These are phyloP conservation scores for Daldinia childiae DNA, from an alignment of 495 filamentous ascomycete genomes.

Conservation along the genomic window DNA sequence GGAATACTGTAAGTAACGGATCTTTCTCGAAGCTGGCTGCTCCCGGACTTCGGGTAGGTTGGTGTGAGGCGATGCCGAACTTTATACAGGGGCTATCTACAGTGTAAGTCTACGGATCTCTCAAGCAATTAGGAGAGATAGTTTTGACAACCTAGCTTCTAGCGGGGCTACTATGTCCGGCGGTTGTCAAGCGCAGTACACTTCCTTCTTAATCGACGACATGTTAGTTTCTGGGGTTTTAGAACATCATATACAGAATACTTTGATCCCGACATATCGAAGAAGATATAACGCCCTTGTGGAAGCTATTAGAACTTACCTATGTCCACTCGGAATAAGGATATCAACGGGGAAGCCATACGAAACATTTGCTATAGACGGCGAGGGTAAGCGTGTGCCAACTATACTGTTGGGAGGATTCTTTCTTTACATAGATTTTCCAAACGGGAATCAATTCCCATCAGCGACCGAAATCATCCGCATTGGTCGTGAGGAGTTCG, in stretches of 20 bases:
- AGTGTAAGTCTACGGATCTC: constrained; percentile 57
- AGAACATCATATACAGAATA: constrained; percentile 51
- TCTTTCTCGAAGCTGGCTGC: constrained; percentile 80
- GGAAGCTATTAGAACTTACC: constrained; percentile 62
- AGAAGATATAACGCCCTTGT: constrained; percentile 64
- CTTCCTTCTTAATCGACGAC: constrained; percentile 68
- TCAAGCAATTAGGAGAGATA: neutral
- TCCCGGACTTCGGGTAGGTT: constrained; percentile 76
- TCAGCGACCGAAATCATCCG: constrained; percentile 60
- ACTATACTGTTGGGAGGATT: constrained; percentile 67
- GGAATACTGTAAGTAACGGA: constrained; percentile 76
- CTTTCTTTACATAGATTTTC: constrained; percentile 75
- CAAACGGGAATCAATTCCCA: constrained; percentile 51
- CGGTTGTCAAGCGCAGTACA: constrained; percentile 73
- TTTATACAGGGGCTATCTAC: constrained; percentile 71
- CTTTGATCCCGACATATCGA: constrained; percentile 63
- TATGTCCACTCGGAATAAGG: constrained; percentile 69
- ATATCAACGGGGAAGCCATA: constrained; percentile 32
- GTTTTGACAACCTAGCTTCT: constrained; percentile 19
- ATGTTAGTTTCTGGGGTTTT: constrained; percentile 63
- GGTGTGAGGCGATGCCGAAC: constrained; percentile 74
- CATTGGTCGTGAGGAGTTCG: constrained; percentile 59
- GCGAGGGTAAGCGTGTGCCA: constrained; percentile 13
- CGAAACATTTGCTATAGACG: constrained; percentile 25
- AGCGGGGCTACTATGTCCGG: constrained; percentile 73